phyloP scores from a whole-genome alignment of 768 basidiomycete genomes.

The Russula vinacea region DNA sequence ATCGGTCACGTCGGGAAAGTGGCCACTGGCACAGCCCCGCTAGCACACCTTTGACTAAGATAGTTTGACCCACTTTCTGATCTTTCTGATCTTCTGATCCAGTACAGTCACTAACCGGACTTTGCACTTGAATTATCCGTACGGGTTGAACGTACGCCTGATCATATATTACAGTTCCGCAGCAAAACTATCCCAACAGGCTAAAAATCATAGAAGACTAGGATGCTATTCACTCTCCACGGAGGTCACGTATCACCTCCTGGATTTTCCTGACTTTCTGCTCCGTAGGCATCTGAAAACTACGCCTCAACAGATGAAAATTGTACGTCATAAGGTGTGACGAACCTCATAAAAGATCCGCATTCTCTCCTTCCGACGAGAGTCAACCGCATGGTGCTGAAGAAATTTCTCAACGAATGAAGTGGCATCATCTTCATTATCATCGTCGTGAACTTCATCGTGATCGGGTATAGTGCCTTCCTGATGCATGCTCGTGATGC shows the following conservation, averaged over 20 bases:
- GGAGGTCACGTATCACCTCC: slow-evolving; percentile 46
- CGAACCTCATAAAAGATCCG: slow-evolving; percentile 51
- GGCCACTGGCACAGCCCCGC: not conserved
- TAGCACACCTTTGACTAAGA: not conserved
- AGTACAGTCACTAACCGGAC: not conserved
- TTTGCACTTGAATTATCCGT: no score
- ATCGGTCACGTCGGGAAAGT: not conserved
- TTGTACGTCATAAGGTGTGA: slow-evolving; percentile 1
- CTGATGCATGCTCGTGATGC: slow-evolving; percentile 24
- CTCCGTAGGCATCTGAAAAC: slow-evolving; percentile 47
- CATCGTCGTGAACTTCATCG: not conserved
- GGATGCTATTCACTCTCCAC: slow-evolving; percentile 20
- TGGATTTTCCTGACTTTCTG: slow-evolving; percentile 52
- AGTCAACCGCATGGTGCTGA: slow-evolving; percentile 39
- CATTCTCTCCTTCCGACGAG: slow-evolving; percentile 45
- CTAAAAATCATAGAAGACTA: not conserved
- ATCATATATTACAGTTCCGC: slow-evolving; percentile 11
- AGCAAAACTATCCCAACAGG: slow-evolving; percentile 1
- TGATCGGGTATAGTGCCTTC: slow-evolving; percentile 11
- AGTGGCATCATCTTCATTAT: slow-evolving; percentile 29
- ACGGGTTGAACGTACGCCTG: not conserved
- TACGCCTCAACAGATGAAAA: not conserved
- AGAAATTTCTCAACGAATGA: slow-evolving; percentile 50
- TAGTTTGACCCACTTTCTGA: not conserved
- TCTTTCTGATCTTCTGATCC: not conserved